A percentile compares a stretch with the other conserved stretches of the same genome.
Evolutionary conservation across 208 protist genomes (phyloP).

Genomic region (Angomonas ambiguus): DNA sequence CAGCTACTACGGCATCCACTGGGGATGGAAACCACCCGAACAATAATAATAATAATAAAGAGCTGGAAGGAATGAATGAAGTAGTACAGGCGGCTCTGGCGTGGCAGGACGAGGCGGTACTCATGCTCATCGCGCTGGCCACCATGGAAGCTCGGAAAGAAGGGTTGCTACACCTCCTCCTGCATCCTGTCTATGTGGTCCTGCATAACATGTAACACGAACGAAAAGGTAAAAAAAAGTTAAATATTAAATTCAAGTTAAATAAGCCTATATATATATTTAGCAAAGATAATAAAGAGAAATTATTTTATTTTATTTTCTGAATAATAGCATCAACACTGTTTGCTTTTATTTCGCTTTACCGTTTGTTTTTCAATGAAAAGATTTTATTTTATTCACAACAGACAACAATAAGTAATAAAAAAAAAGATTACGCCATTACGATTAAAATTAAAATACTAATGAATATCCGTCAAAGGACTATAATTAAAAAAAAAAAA

Average conservation of each 20-base stretch:
- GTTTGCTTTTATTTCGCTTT: conserved; percentile 9
- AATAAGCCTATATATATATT: neutral
- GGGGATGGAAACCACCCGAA: neutral
- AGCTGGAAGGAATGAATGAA: conserved; percentile 16
- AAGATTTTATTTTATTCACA: neutral
- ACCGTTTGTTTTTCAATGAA: neutral
- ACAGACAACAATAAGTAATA: conserved; percentile 12
- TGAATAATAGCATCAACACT: conserved; percentile 11
- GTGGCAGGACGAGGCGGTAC: conserved; percentile 61
- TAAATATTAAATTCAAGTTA: conserved; percentile 12
- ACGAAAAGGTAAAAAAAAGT: neutral
- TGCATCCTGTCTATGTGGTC: conserved; percentile 50
- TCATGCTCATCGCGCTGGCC: conserved; percentile 63
- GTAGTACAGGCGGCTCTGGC: conserved; percentile 38
- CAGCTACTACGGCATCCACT: neutral
- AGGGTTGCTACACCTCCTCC: conserved; percentile 59
- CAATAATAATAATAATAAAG: conserved; percentile 16
- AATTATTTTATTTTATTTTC: conserved; percentile 7
- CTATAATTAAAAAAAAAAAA: conserved; percentile 17
- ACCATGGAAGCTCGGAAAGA: conserved; percentile 79
- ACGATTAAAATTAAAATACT: neutral
- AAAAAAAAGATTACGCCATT: conserved; percentile 1
- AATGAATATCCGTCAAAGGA: neutral
- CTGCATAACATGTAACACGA: conserved; percentile 52
- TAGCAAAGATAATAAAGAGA: neutral